Evolutionary conservation across 2,329 filamentous ascomycete genomes (phyloP), one percentile per base, ranked within the genome.

Genomic region (Xenosphaeropsis pyriputrescens): DNA sequence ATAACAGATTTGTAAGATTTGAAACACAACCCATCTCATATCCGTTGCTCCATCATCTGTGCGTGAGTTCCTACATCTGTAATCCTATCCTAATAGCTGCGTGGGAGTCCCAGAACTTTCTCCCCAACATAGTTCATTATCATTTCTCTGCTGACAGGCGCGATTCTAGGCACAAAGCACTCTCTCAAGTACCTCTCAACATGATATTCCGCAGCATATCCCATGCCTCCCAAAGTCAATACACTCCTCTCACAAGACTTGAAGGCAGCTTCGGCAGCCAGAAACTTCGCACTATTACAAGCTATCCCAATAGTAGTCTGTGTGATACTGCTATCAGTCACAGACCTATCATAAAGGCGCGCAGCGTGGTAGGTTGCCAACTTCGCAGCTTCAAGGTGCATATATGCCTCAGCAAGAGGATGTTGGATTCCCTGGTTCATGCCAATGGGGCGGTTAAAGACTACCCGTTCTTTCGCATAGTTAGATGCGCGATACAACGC

Each of bases 121-220:
- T 84, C 79, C 2, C 69, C 66, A 11, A 85, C 68, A 52, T 75
- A 84, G 46, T 84, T 85, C 62, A 82, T 60, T 37, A 85, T 81
- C 80, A 85, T 85, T 59, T 85, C 80, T 44, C 75, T 56, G 40
- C 70, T 76, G 0, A 80, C 67, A 0, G 75, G 75, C 8, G 75
- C 74, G 37, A 81, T 74, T 8, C 76, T 57, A 2, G 75, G 75
- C 30, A 80, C 70, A 40, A 79, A 62, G 38, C 71, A 72, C 51
- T 79, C 76, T n/a, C 75, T 58, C 41, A 79, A 61, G 57, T 72
- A 79, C 33, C 75, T 60, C 53, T 80, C 75, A 9, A 79, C 74
- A 51, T 79, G 71, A 49, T 76, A 79, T 49, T 76, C 72, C 30
- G 64, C 60, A 1, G 75, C 72, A 48, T 79, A 79, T 1, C 74